Evolutionary conservation across 1,284 basidiomycete species (phyloP).

Genomic region (Vanrija sp.): DNA sequence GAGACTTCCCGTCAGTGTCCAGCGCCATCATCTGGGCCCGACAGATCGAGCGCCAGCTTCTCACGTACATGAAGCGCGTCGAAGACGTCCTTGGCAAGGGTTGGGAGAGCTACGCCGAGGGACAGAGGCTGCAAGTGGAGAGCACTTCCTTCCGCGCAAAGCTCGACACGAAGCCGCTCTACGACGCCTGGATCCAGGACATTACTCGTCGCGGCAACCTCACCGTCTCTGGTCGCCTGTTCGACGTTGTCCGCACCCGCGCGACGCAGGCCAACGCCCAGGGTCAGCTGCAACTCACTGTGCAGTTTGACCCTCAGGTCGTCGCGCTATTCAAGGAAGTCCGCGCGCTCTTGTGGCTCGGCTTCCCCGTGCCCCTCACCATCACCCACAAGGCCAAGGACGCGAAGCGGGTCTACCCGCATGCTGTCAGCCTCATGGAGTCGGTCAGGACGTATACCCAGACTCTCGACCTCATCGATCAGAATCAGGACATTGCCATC

Average conservation of each 20-base stretch:
- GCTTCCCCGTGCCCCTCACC: slow-evolving; percentile 89
- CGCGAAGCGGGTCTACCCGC: slow-evolving; percentile 94
- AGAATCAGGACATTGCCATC: slow-evolving; percentile 85
- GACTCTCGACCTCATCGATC: slow-evolving; percentile 82
- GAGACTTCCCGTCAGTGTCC: slow-evolving; percentile 93
- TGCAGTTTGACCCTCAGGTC: slow-evolving; percentile 97
- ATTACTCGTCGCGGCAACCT: slow-evolving; percentile 76
- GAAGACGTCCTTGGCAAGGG: slow-evolving; percentile 97
- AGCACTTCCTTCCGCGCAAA: slow-evolving; percentile 89
- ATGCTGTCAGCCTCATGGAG: slow-evolving; percentile 98
- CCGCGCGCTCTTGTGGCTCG: slow-evolving; percentile 89
- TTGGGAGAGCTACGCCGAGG: slow-evolving; percentile 99
- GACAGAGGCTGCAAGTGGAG: slow-evolving; percentile 91
- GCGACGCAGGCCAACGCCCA: slow-evolving; percentile 54
- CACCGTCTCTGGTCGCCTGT: slow-evolving; percentile 89
- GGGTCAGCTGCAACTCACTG: slow-evolving; percentile 74
- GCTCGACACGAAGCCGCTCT: slow-evolving; percentile 88
- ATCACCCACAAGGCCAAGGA: slow-evolving; percentile 96
- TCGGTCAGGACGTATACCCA: slow-evolving; percentile 94
- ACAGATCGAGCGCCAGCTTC: slow-evolving; percentile 94
- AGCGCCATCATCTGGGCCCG: slow-evolving; percentile 98
- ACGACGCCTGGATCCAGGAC: slow-evolving; percentile 93
- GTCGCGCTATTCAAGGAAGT: slow-evolving; percentile 99
- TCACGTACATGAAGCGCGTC: slow-evolving; percentile 98
- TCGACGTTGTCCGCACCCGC: slow-evolving; percentile 83